These are phyloP conservation scores for Ceratobasidium sp. DNA, from an alignment of 1,284 basidiomycete species.

Conservation along the genomic window DNA sequence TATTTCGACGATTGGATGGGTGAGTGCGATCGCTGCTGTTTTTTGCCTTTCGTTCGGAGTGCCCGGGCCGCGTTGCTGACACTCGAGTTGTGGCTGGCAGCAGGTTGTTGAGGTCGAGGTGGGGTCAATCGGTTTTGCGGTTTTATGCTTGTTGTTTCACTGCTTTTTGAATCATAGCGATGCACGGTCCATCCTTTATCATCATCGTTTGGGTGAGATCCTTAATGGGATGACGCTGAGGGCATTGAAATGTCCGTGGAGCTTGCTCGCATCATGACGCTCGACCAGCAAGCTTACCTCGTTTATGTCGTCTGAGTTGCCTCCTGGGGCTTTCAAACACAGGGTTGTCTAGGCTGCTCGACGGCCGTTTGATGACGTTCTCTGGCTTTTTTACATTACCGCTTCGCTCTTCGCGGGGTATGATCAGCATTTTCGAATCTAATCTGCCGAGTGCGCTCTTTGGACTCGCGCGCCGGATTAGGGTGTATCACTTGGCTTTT, in stretches of 20 bases:
- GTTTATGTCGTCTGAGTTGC: conserved; percentile 17
- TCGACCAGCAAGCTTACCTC: conserved; percentile 10
- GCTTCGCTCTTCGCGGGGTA: background rate
- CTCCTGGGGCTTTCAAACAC: background rate
- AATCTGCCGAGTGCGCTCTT: background rate
- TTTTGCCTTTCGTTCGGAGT: conserved; percentile 14
- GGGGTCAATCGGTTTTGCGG: conserved; percentile 11
- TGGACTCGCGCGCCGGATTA: conserved; percentile 7
- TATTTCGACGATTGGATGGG: no score
- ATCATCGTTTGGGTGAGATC: conserved; percentile 13
- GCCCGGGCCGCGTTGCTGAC: conserved; percentile 19
- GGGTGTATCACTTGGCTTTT: conserved; percentile 7
- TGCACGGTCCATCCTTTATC: conserved; percentile 28
- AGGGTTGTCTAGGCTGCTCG: conserved; percentile 1
- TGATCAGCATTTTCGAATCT: conserved; percentile 2
- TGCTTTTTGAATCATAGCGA: conserved; percentile 41
- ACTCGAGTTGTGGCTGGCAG: background rate
- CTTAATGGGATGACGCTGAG: background rate
- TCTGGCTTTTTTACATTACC: conserved; percentile 8
- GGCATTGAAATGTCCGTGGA: background rate
- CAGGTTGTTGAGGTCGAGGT: conserved; percentile 24
- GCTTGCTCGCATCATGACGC: conserved; percentile 15
- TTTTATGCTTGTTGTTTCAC: conserved; percentile 21
- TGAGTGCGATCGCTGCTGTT: background rate
- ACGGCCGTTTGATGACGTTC: background rate